Base-by-base conservation (phyloP, 2,329 filamentous ascomycete genomes). In the Fusarium nematophilum region DNA sequence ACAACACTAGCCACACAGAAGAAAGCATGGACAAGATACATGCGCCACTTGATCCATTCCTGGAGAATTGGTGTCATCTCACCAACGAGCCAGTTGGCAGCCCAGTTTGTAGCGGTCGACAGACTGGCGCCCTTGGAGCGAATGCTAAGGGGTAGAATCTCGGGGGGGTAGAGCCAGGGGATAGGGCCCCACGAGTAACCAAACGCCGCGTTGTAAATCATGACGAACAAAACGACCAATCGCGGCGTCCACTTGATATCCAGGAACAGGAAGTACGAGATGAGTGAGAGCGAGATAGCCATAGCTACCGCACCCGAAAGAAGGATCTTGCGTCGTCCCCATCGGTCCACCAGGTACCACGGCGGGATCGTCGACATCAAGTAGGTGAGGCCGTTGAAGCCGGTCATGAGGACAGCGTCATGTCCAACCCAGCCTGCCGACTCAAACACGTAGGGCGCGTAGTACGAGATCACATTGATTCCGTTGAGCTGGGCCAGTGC, bases 391-490 rank as follows among this genome's bases (percentile, higher is more conserved):
- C 88, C 92, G 78, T 98, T 99, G 75, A 98, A 92, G 51, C 95
- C 95, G 6, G 95, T 97, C 95, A 98, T 98, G 58, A 98, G 84
- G 62, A 98, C 91, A 5, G 95, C 95, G 55, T 92, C 84, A 65
- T 94, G 92, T 23, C 94, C 95, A 50, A 86, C 79, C 95, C 94
- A 98, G n/a, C 95, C 94, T 30, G 95, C 95, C 56, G 93, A 93
- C 77, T 97, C 93, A 70, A 99, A 98, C 13, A 98, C 94, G 51
- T 96, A 87, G 0, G 95, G 95, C 1, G 95, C 95, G 73, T 99
- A 99, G 82, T 98, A 99, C 1, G 94, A 98, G 62, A 99, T 99
- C 73, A 99, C 95, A 77, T 99, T 99, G 80, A 99, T 99, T 64
- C 95, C 95, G 79, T 98, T 98, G 48, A 99, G 86, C 77, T 99